These are phyloP conservation scores for Coprinellus micaceus DNA, from an alignment of 768 basidiomycete species.

Conservation along the genomic window DNA sequence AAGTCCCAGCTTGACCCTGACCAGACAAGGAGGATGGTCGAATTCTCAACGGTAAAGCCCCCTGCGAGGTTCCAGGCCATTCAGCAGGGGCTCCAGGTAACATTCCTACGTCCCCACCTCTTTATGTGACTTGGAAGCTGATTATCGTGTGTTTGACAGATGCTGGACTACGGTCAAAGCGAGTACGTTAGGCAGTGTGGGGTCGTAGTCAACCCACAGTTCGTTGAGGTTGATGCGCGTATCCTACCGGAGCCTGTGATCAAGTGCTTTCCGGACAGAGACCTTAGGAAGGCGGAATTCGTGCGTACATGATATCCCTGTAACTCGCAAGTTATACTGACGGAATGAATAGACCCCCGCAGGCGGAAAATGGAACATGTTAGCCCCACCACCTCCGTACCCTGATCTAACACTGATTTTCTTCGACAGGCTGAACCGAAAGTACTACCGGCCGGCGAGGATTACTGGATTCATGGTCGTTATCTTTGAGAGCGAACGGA, in stretches of 20 bases:
- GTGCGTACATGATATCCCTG: neutral
- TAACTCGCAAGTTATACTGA: too few relatives aligned
- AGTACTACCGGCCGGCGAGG: slow-evolving; percentile 53
- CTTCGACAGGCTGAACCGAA: slow-evolving; percentile 59
- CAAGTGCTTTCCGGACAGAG: slow-evolving; percentile 57
- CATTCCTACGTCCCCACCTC: neutral
- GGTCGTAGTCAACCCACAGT: slow-evolving; percentile 53
- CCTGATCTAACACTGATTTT: neutral
- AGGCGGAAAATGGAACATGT: slow-evolving; percentile 83
- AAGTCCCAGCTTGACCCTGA: slow-evolving; percentile 64
- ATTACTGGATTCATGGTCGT: slow-evolving; percentile 63
- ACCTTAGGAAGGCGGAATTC: slow-evolving; percentile 58
- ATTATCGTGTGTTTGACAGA: slow-evolving; percentile 33
- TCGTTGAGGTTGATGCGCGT: slow-evolving; percentile 58
- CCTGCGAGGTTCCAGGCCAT: slow-evolving; percentile 53
- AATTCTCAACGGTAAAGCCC: slow-evolving; percentile 67
- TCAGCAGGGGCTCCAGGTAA: slow-evolving; percentile 46
- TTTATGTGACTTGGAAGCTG: slow-evolving; percentile 10
- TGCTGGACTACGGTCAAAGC: slow-evolving; percentile 67
- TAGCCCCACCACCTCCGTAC: slow-evolving; percentile 12
- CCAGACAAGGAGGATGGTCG: slow-evolving; percentile 57
- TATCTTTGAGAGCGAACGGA: slow-evolving; percentile 57
- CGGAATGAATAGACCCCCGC: slow-evolving; percentile 61
- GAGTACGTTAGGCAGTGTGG: slow-evolving; percentile 75
- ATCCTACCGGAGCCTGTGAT: slow-evolving; percentile 62